A percentile compares a stretch with the other conserved stretches of the same genome.
Conservation (phyloP, 2,329 filamentous ascomycete species). For the Aspergillus alliaceus region DNA sequence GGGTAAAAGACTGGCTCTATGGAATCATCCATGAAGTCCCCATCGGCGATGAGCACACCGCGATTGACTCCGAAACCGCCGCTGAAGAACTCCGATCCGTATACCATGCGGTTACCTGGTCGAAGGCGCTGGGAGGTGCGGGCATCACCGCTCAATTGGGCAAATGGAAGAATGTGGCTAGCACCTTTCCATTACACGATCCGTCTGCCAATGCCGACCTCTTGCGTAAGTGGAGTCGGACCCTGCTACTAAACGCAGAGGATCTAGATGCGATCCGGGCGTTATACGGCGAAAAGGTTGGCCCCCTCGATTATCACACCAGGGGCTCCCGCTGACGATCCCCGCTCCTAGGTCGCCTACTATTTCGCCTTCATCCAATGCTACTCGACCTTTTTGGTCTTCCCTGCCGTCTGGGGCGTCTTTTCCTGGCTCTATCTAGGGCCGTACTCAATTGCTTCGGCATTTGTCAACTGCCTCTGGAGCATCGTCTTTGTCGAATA, state of each 20-base stretch:
- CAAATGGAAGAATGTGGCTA: slow-evolving; percentile 66
- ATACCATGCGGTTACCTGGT: slow-evolving; percentile 78
- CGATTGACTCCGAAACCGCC: slow-evolving; percentile 79
- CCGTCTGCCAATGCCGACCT: slow-evolving; percentile 72
- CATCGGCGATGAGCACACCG: slow-evolving; percentile 66
- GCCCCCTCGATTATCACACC: no score
- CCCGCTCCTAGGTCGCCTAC: slow-evolving; percentile 67
- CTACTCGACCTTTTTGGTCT: slow-evolving; percentile 83
- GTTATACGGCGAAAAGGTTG: slow-evolving; percentile 70
- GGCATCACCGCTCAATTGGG: slow-evolving; percentile 68
- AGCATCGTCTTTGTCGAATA: slow-evolving; percentile 87
- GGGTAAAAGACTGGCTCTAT: slow-evolving; percentile 91
- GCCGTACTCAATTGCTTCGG: slow-evolving; percentile 79
- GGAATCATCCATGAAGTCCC: slow-evolving; percentile 79
- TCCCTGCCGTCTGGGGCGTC: slow-evolving; percentile 76
- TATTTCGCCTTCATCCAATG: slow-evolving; percentile 94
- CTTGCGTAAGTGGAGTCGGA: slow-evolving; percentile 71
- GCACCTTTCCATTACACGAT: slow-evolving; percentile 72
- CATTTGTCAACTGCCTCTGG: slow-evolving; percentile 78
- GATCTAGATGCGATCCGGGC: slow-evolving; percentile 77
- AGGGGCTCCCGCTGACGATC: background rate
- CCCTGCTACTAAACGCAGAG: slow-evolving; percentile 59
- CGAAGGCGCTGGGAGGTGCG: slow-evolving; percentile 72
- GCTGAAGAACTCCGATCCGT: slow-evolving; percentile 86
- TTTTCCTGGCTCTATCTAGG: slow-evolving; percentile 79